Evolutionary conservation across 2,329 filamentous ascomycete genomes (phyloP), one percentile per base, ranked within the genome.

Genomic region (Fusarium palustre): DNA sequence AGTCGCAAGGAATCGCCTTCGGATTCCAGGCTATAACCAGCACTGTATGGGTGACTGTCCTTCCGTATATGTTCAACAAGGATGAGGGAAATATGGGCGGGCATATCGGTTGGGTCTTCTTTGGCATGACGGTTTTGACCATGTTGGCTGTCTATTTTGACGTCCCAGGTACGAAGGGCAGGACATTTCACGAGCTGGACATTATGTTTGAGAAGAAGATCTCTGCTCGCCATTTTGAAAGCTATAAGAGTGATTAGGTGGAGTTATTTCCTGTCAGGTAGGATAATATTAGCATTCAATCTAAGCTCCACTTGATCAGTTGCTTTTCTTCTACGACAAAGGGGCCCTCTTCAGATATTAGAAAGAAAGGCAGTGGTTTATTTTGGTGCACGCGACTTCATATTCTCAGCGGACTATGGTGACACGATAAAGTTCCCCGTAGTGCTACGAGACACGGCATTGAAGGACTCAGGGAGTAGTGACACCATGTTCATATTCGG

Each of bases 11-110:
- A 38, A 61, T 59, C 7, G 55, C 55, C 9, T 61, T 59, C 13
- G 31, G 36, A 13, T 61, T 59, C 20, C 38, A 59, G 20, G 54
- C 58, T 3, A 50, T 61, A 0, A 36, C 54, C 1, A 49, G 55
- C 25, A 61, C 58, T 25, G 25, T 61, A 8, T 61, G 58, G 58
- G 58, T 61, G 2, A 61, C 45, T 15, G 55, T 61, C 0, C 20
- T 61, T 10, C 45, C 58, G 0, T 61, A 59, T 18, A 61, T 59
- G 55, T 61, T 61, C 25, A 61, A 61, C 25, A 61, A 59, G 31
- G 58, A 61, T 22, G 20, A 61, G 2, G 55, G 55, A 5, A 59
- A 61, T 5, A 61, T 61, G 55, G 45, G 58, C 7, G 55, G 59
- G 7, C 33, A 54, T 30, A 60, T 62, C 7, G 55, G 59, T 3